A percentile compares a stretch with the other conserved stretches of the same genome.
phyloP scores from a whole-genome alignment of 2,329 filamentous ascomycete genomes.

The Clonostachys rosea region DNA sequence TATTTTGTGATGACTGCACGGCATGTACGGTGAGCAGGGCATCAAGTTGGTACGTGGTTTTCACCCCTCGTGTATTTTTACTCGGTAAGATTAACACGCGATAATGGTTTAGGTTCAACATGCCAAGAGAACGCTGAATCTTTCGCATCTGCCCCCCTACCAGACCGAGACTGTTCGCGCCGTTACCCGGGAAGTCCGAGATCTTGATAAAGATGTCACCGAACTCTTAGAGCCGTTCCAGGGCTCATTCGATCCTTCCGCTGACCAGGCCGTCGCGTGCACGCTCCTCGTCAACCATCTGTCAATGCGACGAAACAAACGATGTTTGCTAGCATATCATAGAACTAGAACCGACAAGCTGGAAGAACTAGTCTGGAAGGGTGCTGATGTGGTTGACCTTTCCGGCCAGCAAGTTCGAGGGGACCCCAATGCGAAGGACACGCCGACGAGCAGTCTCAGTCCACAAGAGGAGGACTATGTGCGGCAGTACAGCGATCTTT shows the following conservation, averaged over 20 bases:
- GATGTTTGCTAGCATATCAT: slow-evolving; percentile 92
- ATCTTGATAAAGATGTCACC: slow-evolving; percentile 81
- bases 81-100: too few relatives aligned
- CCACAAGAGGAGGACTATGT: slow-evolving; percentile 97
- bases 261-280: slow-evolving; percentile 80
- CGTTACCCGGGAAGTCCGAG: slow-evolving; percentile 86
- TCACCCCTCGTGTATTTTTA: too few relatives aligned
- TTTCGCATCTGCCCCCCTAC: slow-evolving; percentile 83
- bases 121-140: slow-evolving; percentile 88
- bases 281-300: slow-evolving; percentile 90
- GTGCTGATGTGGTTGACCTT: slow-evolving; percentile 74
- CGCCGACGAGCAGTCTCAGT: slow-evolving; percentile 71
- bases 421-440: slow-evolving; percentile 6
- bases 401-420: slow-evolving; percentile 47
- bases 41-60: slow-evolving; percentile 67
- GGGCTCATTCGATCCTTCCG: slow-evolving; percentile 78
- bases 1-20: background rate
- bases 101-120: slow-evolving; percentile 68
- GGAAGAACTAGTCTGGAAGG: slow-evolving; percentile 90
- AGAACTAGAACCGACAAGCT: slow-evolving; percentile 85
- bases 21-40: slow-evolving; percentile 84
- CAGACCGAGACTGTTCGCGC: slow-evolving; percentile 86
- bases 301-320: slow-evolving; percentile 93
- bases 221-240: slow-evolving; percentile 78
- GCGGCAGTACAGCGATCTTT: slow-evolving; percentile 81